Evolutionary conservation across 2,329 filamentous ascomycete species (phyloP).

Genomic region (Gnomoniopsis sp.): DNA sequence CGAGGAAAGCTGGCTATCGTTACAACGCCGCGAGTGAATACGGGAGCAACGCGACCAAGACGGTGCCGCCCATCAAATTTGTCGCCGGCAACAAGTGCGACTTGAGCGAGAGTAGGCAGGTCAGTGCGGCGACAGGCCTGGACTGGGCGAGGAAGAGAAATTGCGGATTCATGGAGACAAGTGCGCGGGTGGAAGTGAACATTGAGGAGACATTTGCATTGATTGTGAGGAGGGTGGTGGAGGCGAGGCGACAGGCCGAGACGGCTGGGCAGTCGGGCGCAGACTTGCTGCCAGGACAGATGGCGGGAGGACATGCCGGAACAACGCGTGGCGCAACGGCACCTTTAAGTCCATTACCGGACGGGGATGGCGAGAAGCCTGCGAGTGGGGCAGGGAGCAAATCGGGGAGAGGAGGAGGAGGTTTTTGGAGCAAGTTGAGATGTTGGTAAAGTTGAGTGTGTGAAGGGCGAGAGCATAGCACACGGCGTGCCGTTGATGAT

Average conservation of each 20-base stretch:
- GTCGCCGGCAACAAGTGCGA: constrained; percentile 87
- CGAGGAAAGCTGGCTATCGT: constrained; percentile 41
- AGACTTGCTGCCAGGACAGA: constrained; percentile 19
- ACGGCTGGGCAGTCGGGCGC: constrained; percentile 39
- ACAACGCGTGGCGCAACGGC: constrained; percentile 55
- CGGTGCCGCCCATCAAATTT: constrained; percentile 74
- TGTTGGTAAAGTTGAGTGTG: constrained; percentile 46
- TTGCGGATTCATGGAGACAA: constrained; percentile 90
- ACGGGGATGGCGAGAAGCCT: constrained; percentile 38
- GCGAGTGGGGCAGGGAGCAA: constrained; percentile 41
- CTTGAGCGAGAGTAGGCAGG: constrained; percentile 64
- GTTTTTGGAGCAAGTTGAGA: constrained; percentile 55
- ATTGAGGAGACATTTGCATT: constrained; percentile 85
- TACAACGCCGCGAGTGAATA: constrained; percentile 26
- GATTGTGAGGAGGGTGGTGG: constrained; percentile 59
- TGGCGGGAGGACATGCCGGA: constrained; percentile 22
- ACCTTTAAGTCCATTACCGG: constrained; percentile 52
- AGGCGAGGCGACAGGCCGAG: constrained; percentile 50
- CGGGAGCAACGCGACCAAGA: constrained; percentile 38
- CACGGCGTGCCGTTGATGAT: background rate
- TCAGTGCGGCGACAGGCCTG: constrained; percentile 67
- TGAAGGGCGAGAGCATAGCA: background rate
- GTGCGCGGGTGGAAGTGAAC: constrained; percentile 78
- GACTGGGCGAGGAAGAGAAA: constrained; percentile 72
- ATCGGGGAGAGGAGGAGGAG: constrained; percentile 38